Percentiles rank a stretch among this genome's conserved stretches.
Evolutionary conservation across 495 filamentous ascomycete genomes (phyloP).

Genomic region (Aspergillus indologenus): DNA sequence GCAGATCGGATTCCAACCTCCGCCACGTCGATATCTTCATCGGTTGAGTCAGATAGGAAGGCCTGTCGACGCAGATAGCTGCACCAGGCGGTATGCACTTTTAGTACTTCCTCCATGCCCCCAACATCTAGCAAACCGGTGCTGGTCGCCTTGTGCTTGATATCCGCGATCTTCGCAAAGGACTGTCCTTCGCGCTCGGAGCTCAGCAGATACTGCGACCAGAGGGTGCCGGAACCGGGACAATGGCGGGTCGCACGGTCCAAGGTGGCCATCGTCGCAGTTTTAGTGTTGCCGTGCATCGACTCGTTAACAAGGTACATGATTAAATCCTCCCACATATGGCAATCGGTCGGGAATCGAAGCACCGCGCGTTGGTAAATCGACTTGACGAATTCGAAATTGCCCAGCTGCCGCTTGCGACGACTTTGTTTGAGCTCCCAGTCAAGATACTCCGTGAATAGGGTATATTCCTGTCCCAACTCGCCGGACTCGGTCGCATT

Average conservation of each 20-base stretch:
- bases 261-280: conserved; percentile 50
- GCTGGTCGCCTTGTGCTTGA: conserved; percentile 89
- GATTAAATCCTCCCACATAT: conserved; percentile 77
- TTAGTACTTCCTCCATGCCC: conserved; percentile 80
- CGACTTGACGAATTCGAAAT: conserved; percentile 63
- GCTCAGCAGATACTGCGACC: conserved; percentile 82
- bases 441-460: conserved; percentile 73
- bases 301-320: conserved; percentile 62
- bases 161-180: conserved; percentile 76
- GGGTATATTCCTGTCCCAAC: conserved; percentile 50
- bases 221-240: conserved; percentile 86
- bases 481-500: conserved; percentile 59
- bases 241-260: conserved; percentile 82
- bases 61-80: conserved; percentile 83
- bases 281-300: conserved; percentile 34
- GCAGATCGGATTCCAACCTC: conserved; percentile 85
- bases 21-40: conserved; percentile 86
- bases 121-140: conserved; percentile 69
- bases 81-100: conserved; percentile 90
- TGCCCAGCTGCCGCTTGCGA: conserved; percentile 47
- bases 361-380: conserved; percentile 74
- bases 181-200: conserved; percentile 70
- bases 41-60: conserved; percentile 69
- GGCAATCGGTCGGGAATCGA: conserved; percentile 64
- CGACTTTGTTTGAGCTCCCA: conserved; percentile 69